These are phyloP conservation scores for Didymosphaeria variabile DNA, from an alignment of 2,329 filamentous ascomycete species.

Conservation along the genomic window DNA sequence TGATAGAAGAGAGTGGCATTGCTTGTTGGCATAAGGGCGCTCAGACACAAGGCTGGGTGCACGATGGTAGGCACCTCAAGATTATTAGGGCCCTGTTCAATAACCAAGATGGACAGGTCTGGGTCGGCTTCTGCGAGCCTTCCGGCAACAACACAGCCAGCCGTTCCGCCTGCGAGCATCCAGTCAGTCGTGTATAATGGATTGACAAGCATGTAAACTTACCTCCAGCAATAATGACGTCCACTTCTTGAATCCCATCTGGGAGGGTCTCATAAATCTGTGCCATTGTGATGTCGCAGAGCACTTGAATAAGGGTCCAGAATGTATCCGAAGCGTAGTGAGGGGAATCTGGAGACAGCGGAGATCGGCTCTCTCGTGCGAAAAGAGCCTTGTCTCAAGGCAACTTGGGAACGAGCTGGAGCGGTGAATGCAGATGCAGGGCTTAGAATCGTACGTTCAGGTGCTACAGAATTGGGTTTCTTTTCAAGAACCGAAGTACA, in stretches of 20 bases:
- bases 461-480: too few species aligned
- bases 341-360: too few species aligned
- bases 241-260: slow-evolving; percentile 52
- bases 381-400: too few species aligned
- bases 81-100: slow-evolving; percentile 65
- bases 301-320: too few species aligned
- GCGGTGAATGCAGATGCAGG: too few species aligned
- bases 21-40: slow-evolving; percentile 59
- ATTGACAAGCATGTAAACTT: slow-evolving; percentile 15
- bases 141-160: slow-evolving; percentile 59
- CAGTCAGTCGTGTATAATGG: slow-evolving; percentile 54
- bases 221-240: slow-evolving; percentile 61
- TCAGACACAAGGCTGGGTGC: slow-evolving; percentile 61
- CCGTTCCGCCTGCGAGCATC: slow-evolving; percentile 49
- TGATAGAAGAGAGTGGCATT: slow-evolving; percentile 64
- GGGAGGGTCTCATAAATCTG: slow-evolving; percentile 25
- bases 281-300: too few species aligned
- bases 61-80: slow-evolving; percentile 58
- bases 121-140: slow-evolving; percentile 62
- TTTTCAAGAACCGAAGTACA: too few species aligned
- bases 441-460: too few species aligned
- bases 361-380: too few species aligned
- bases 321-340: too few species aligned
- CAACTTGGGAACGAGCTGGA: too few species aligned
- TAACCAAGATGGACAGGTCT: slow-evolving; percentile 60